A percentile compares a stretch with the other conserved stretches of the same genome.
Conservation (phyloP, 345 rosid genomes). For the Diplotaxis tenuifolia region DNA sequence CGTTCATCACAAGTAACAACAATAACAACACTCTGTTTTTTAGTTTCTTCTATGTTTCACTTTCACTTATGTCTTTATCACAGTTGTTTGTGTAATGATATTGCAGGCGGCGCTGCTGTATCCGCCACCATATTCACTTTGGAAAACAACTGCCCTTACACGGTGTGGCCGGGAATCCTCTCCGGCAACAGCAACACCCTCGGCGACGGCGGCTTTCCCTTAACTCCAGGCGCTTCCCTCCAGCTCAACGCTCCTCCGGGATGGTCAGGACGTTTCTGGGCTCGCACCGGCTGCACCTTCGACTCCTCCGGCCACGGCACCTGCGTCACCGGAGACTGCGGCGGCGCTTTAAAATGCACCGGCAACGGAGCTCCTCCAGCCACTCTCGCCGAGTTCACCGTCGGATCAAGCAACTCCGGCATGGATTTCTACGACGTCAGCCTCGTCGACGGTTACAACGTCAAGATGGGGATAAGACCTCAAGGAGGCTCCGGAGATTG, state of each 20-base stretch:
- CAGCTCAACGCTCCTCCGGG: conserved; percentile 58
- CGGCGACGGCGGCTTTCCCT: conserved; percentile 72
- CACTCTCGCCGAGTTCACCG: conserved; percentile 71
- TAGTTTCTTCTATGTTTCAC: neutral
- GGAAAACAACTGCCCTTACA: conserved; percentile 61
- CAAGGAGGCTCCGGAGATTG: conserved; percentile 70
- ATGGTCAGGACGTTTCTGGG: conserved; percentile 98
- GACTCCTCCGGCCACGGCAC: conserved; percentile 59
- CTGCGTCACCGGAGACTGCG: conserved; percentile 86
- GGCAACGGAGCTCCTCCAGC: conserved; percentile 84
- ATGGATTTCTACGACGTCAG: conserved; percentile 91
- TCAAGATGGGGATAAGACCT: conserved; percentile 59
- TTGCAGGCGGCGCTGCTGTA: conserved; percentile 26
- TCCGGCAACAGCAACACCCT: conserved; percentile 59
- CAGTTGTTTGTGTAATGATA: neutral
- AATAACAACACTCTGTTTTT: neutral
- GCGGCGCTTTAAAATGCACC: conserved; percentile 55
- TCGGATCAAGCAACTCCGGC: conserved; percentile 39
- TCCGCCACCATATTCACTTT: conserved; percentile 67
- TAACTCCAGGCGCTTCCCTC: conserved; percentile 51
- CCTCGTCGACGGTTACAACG: conserved; percentile 89
- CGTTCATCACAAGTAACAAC: conserved; percentile 11
- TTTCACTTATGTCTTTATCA: neutral
- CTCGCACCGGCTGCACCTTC: conserved; percentile 74
- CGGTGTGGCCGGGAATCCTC: conserved; percentile 84